Evolutionary conservation across 2,329 filamentous ascomycete species (phyloP).

Genomic region (Domatiomyces catenatus): DNA sequence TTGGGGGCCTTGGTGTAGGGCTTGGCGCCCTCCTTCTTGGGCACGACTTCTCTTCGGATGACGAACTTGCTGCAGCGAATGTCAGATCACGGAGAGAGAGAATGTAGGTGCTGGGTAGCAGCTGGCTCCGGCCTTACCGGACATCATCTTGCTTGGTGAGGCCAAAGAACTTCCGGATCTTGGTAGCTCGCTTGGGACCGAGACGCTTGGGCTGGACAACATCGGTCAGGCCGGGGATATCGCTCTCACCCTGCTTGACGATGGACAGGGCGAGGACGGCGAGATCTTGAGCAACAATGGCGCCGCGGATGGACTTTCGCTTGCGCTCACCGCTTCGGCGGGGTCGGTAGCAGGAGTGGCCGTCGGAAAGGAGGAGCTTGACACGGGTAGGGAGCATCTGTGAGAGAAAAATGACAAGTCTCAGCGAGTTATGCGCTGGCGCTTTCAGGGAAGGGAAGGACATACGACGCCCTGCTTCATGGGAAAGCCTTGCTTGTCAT

Average conservation of each 20-base stretch:
- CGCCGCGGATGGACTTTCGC: constrained; percentile 97
- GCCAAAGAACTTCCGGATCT: constrained; percentile 99
- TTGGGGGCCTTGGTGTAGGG: constrained; percentile 99
- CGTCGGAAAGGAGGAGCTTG: constrained; percentile 83
- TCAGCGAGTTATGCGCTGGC: constrained; percentile 15
- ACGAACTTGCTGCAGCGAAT: constrained; percentile 95
- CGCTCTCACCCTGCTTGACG: constrained; percentile 93
- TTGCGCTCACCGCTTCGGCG: constrained; percentile 97
- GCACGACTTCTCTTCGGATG: constrained; percentile 94
- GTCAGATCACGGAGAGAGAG: constrained; percentile 20
- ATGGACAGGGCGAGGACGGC: constrained; percentile 86
- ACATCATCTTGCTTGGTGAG: constrained; percentile 99
- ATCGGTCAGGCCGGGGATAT: constrained; percentile 94
- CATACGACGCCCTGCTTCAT: constrained; percentile 96
- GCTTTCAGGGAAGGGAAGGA: constrained; percentile 19
- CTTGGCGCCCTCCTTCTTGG: constrained; percentile 94
- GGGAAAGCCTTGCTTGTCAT: constrained; percentile 99
- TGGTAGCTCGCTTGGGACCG: constrained; percentile 98
- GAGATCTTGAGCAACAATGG: constrained; percentile 93
- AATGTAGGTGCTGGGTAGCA: constrained; percentile 1
- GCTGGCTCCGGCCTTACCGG: constrained; percentile 43
- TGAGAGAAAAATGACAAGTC: constrained; percentile 14
- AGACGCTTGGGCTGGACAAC: constrained; percentile 97
- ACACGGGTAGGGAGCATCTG: constrained; percentile 93
- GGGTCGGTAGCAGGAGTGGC: constrained; percentile 98